These are phyloP conservation scores for Tardiomyces blankii DNA, from an alignment of 1,139 yeast species.

Conservation along the genomic window DNA sequence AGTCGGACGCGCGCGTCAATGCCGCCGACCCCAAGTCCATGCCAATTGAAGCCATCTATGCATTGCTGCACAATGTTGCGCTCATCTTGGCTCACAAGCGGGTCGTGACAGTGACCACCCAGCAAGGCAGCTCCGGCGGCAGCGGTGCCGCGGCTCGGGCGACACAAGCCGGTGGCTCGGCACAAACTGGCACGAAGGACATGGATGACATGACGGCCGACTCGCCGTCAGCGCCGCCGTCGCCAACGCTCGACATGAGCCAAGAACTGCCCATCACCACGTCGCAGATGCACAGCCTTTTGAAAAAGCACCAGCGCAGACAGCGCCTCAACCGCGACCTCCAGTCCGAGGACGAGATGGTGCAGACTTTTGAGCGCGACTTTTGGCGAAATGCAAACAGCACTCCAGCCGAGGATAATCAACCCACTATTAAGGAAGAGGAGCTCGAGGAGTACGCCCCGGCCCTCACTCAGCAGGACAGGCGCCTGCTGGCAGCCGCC, in stretches of 20 bases:
- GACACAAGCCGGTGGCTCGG: background rate
- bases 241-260: background rate
- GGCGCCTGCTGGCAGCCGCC: constrained; percentile 19
- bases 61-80: constrained; percentile 22
- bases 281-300: background rate
- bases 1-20: background rate
- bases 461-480: constrained; percentile 1
- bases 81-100: constrained; percentile 25
- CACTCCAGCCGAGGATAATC: background rate
- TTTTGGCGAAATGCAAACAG: background rate
- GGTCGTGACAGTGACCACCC: too few species aligned
- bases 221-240: background rate
- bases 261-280: background rate
- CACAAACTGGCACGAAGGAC: background rate
- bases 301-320: background rate
- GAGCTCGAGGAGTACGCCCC: background rate
- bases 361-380: background rate
- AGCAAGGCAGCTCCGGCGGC: too few species aligned
- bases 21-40: background rate
- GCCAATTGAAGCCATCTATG: constrained; percentile 19
- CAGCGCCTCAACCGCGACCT: background rate
- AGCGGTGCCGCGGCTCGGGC: too few species aligned
- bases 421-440: background rate
- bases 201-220: background rate
- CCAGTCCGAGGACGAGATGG: background rate